Conservation (phyloP, 805 yeast species). For the Pichia californica region DNA sequence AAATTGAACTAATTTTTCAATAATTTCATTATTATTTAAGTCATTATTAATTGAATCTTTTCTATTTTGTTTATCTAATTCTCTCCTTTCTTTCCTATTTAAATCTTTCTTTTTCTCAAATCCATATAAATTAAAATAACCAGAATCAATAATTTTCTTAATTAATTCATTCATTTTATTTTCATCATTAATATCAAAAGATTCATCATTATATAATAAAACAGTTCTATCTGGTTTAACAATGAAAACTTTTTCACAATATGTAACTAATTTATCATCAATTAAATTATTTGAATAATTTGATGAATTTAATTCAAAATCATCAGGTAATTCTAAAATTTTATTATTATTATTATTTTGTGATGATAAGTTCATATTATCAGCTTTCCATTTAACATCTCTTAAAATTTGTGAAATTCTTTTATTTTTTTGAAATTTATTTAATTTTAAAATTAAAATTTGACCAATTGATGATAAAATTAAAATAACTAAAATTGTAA, state of each 20-base stretch:
- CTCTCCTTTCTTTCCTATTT: constrained; percentile 15
- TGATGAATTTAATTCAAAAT: background rate
- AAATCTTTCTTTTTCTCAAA: constrained; percentile 9
- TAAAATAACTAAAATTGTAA: constrained; percentile 7
- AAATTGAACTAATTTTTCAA: constrained; percentile 7
- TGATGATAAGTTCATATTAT: constrained; percentile 9
- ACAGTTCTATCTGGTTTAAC: constrained; percentile 16
- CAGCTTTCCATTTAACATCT: constrained; percentile 16
- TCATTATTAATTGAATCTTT: background rate
- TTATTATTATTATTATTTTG: constrained; percentile 3
- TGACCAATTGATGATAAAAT: constrained; percentile 9
- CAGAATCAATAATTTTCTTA: constrained; percentile 11
- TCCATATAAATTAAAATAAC: constrained; percentile 12
- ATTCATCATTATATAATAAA: constrained; percentile 9
- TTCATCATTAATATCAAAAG: constrained; percentile 9
- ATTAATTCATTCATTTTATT: constrained; percentile 8
- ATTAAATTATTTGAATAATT: constrained; percentile 6
- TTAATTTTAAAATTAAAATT: constrained; percentile 11
- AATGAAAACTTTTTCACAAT: constrained; percentile 15
- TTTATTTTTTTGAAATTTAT: constrained; percentile 12
- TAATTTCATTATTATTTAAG: background rate
- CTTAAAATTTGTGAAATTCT: constrained; percentile 13
- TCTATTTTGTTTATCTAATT: background rate
- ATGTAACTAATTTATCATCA: constrained; percentile 14
- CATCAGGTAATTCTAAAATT: constrained; percentile 13